These are phyloP conservation scores for Neurospora sp. DNA, from an alignment of 495 filamentous ascomycete species.

Conservation along the genomic window DNA sequence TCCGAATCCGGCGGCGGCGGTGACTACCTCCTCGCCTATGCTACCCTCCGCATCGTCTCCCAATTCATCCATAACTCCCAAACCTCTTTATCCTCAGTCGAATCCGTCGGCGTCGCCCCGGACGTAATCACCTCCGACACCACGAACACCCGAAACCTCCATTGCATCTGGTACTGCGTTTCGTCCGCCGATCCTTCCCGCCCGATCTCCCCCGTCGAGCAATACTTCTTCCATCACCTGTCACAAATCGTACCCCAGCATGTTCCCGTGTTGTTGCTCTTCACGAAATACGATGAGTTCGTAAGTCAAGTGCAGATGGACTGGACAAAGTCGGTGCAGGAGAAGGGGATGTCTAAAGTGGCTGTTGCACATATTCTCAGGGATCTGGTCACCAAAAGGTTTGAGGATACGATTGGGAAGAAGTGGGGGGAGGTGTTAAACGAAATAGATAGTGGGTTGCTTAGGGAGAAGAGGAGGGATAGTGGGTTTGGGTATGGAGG, in stretches of 20 bases:
- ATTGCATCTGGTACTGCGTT: constrained; percentile 25
- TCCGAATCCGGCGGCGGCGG: not conserved
- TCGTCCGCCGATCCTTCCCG: constrained; percentile 10
- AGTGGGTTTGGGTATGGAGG: not conserved
- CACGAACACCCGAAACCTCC: constrained; percentile 4
- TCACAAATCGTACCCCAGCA: constrained; percentile 2
- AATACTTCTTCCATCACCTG: constrained; percentile 11
- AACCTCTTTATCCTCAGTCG: not conserved
- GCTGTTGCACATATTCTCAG: constrained; percentile 18
- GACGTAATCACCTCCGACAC: not conserved
- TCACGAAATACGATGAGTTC: constrained; percentile 24
- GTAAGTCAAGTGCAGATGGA: constrained; percentile 13
- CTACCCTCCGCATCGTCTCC: not conserved
- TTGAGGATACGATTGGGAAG: constrained; percentile 12
- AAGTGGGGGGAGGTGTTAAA: constrained; percentile 12
- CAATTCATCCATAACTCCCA: not conserved
- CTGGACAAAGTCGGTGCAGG: constrained; percentile 11
- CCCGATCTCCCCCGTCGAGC: constrained; percentile 7
- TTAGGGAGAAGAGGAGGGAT: not conserved
- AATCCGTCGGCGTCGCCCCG: not conserved
- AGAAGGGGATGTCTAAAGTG: constrained; percentile 15
- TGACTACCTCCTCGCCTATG: not conserved
- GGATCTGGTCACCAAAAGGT: constrained; percentile 13
- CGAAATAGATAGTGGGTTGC: not conserved
- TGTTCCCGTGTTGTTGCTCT: constrained; percentile 14